phyloP scores from a whole-genome alignment of 2,329 filamentous ascomycete species.

The Chaetomiaceae sp. region DNA sequence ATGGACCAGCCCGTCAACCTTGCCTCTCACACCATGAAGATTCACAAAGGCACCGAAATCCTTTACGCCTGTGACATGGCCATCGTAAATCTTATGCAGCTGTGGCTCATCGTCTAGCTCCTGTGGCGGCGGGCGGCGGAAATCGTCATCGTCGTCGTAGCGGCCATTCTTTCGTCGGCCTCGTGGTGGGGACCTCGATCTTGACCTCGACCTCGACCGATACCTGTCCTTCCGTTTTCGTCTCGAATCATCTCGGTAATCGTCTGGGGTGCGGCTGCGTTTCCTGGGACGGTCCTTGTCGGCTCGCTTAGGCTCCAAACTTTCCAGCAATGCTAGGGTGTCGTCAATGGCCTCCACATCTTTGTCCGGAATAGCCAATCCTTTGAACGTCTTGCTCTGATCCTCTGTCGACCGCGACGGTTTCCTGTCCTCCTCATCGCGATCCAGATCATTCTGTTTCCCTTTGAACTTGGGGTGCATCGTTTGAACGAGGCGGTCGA shows the following conservation, averaged over 20 bases:
- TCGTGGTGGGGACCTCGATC: slow-evolving; percentile 32
- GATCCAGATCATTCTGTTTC: slow-evolving; percentile 33
- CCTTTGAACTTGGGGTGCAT: slow-evolving; percentile 87
- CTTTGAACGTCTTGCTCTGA: slow-evolving; percentile 86
- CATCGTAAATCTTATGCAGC: slow-evolving; percentile 83
- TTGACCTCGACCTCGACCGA: slow-evolving; percentile 40
- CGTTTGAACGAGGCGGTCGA: slow-evolving; percentile 81
- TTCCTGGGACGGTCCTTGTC: slow-evolving; percentile 32
- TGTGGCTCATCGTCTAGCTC: slow-evolving; percentile 80
- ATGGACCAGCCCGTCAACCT: slow-evolving; percentile 89
- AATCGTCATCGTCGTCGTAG: slow-evolving; percentile 33
- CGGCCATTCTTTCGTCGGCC: slow-evolving; percentile 39
- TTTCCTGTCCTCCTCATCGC: slow-evolving; percentile 37
- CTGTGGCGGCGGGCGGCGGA: slow-evolving; percentile 52
- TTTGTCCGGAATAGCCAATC: slow-evolving; percentile 80
- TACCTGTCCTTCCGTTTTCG: slow-evolving; percentile 47
- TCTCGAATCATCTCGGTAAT: slow-evolving; percentile 22
- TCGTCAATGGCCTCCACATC: slow-evolving; percentile 78
- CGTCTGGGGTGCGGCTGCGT: slow-evolving; percentile 32
- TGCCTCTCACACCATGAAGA: slow-evolving; percentile 78
- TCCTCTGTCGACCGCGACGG: slow-evolving; percentile 53
- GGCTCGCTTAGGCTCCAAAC: slow-evolving; percentile 62
- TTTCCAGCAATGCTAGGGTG: slow-evolving; percentile 87
- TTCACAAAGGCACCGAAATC: slow-evolving; percentile 97
- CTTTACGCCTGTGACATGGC: slow-evolving; percentile 85